Base-by-base conservation (phyloP, 768 basidiomycete species). In the Hortiboletus campestris region DNA sequence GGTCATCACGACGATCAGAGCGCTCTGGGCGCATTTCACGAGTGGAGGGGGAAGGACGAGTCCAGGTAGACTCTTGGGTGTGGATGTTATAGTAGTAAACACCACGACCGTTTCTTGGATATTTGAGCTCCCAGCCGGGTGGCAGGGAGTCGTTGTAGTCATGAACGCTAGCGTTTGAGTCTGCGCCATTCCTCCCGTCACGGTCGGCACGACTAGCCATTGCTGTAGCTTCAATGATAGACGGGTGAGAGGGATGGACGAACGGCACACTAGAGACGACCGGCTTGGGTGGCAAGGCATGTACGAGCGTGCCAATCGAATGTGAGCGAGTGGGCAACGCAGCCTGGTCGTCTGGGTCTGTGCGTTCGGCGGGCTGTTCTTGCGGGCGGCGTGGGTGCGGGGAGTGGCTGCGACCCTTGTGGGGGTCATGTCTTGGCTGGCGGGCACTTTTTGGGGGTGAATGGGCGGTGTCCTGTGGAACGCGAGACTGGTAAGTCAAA, bases 261-360 rank as follows among this genome's bases (percentile, higher is more conserved):
- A 79, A 81, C 53, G 80, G 78, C 48, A 81, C 77, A 58, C 62
- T 77, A 43, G 78, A 73, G 43, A 79, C 73, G 32, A 80, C 74
- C 44, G 86, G 86, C 69, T 88, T 88, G 4, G 86, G 82, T 19
- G 86, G 86, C 17, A 88, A 75, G 29, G 84, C 84, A 64, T 88
- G 86, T n/a, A 78, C 82, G 44, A 86, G 66, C 47, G 80, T 76
- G 44, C 74, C 71, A 51, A 73, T 61, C 25, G 72, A 55, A 17
- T 51, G 62, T 25, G 62, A 31, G 11, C 68, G 74, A 39, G 53
- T 46, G 32, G 66, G 60, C 28, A 63, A 49, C 22, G 67, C 62
- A 14, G 71, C 58, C 29, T 63, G 68, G 49, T 68, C 60, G 3
- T 8, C 39, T 2, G 56, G 22, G 31, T 64, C 60, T 3, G 67